Conservation (phyloP, 1,139 yeast species). For the Yamadazyma songkhlaensis region DNA sequence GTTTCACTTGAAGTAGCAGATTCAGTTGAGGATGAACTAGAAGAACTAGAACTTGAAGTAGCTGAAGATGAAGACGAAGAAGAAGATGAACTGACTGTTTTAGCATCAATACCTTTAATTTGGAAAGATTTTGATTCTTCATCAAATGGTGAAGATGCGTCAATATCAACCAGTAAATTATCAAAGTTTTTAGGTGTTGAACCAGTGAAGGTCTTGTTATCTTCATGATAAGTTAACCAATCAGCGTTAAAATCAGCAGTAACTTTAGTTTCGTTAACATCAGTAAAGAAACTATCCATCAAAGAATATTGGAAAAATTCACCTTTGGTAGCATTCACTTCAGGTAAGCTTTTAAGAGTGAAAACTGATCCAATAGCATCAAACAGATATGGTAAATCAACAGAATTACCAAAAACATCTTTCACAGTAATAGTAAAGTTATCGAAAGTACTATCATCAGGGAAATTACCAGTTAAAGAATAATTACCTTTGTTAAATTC, state of each 20-base stretch:
- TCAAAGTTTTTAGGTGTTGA: slow-evolving; percentile 60
- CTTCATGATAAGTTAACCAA: slow-evolving; percentile 65
- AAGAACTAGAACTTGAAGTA: slow-evolving; percentile 21
- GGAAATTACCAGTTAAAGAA: slow-evolving; percentile 59
- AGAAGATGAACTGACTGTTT: slow-evolving; percentile 14
- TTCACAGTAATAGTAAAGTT: slow-evolving; percentile 55
- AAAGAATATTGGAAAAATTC: slow-evolving; percentile 55
- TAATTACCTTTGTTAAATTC: slow-evolving; percentile 38
- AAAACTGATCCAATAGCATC: slow-evolving; percentile 50
- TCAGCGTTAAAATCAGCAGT: slow-evolving; percentile 39
- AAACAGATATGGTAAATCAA: slow-evolving; percentile 55
- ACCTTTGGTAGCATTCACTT: slow-evolving; percentile 65
- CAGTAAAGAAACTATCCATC: slow-evolving; percentile 52
- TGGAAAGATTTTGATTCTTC: slow-evolving; percentile 44
- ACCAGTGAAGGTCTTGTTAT: slow-evolving; percentile 70
- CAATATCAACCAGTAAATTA: slow-evolving; percentile 45
- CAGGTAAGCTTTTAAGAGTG: slow-evolving; percentile 49
- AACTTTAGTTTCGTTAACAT: slow-evolving; percentile 49
- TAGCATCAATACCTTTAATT: slow-evolving; percentile 52
- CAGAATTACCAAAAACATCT: slow-evolving; percentile 64
- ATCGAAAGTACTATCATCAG: slow-evolving; percentile 39
- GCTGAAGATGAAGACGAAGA: slow-evolving; percentile 23
- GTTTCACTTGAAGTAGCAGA: slow-evolving; percentile 20
- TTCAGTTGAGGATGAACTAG: slow-evolving; percentile 20
- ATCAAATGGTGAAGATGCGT: slow-evolving; percentile 43